Base-by-base conservation (phyloP, 1,284 basidiomycete genomes). In the Phellopilus nigrolimitatus region DNA sequence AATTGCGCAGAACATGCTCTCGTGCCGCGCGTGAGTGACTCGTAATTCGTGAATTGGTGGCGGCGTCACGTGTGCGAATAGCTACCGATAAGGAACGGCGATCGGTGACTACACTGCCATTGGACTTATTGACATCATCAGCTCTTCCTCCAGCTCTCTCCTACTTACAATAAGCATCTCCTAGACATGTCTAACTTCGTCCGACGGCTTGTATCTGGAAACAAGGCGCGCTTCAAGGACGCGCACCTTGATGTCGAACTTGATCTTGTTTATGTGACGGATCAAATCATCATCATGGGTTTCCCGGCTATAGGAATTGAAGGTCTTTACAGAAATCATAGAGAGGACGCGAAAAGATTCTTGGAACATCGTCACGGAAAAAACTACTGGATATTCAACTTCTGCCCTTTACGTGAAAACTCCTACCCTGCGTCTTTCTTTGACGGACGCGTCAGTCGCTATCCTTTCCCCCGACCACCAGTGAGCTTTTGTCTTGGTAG, bases 401-500 rank as follows among this genome's bases (percentile, higher is more conserved):
- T 95, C 55, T 91, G 89, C 59, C 88, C 89, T 1, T 60, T 84
- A n/a, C 72, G 69, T 50, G 86, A 88, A 63, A 89, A 88, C 59
- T 75, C 78, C 8, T 89, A 89, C 61, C 74, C 78, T 4, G 66
- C 77, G 3, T 66, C 64, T 37, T 67, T 81, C 21, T 89, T 89
- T 58, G 75, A 76, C 7, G 81, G 81, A 6, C 71, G 87, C 27
- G 88, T 92, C 19, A 92, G 88, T 59, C 73, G 90, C 53, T 92
- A 86, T 62, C 91, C 91, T 0, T 94, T 92, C 60, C 91, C n/a
- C 91, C 9, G 91, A 93, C 65, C 89, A 91, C 63, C 87, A 91
- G 85, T 88, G 58, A 64, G 84, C 55, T 13, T 15, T 12, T 5
- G 21, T 42, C 5, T 24, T 72, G 43, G 24, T n/a, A 25, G 39